A percentile compares a stretch with the other conserved stretches of the same genome.
Conservation (phyloP, 305 asterid genomes). For the Ajuga reptans region DNA sequence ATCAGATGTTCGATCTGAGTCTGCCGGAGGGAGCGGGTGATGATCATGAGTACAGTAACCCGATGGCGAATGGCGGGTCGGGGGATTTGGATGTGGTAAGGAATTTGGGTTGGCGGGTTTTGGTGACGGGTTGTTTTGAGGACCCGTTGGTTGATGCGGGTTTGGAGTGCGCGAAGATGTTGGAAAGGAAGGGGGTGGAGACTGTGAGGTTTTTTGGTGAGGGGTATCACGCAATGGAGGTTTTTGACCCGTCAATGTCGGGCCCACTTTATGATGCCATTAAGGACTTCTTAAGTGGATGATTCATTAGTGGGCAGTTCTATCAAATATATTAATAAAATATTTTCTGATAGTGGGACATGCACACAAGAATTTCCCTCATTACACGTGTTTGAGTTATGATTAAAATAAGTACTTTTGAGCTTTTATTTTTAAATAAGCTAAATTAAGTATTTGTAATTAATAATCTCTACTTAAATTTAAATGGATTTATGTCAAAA, state of each 20-base stretch:
- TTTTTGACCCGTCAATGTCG: slow-evolving; percentile 19
- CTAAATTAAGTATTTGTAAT: too few species aligned
- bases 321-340: too few species aligned
- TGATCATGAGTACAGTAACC: slow-evolving; percentile 48
- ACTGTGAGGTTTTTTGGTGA: slow-evolving; percentile 25
- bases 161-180: slow-evolving; percentile 27
- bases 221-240: slow-evolving; percentile 51
- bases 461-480: too few species aligned
- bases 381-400: too few species aligned
- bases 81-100: slow-evolving; percentile 25
- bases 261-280: not conserved
- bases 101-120: slow-evolving; percentile 35
- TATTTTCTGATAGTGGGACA: too few species aligned
- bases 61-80: slow-evolving; percentile 27
- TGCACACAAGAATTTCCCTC: too few species aligned
- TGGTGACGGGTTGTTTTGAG: slow-evolving; percentile 38
- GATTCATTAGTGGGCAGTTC: too few species aligned
- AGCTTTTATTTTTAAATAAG: too few species aligned
- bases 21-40: slow-evolving; percentile 43
- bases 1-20: slow-evolving; percentile 39
- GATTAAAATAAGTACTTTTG: too few species aligned
- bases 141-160: slow-evolving; percentile 51
- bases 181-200: slow-evolving; percentile 36
- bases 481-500: too few species aligned
- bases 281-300: not conserved